Evolutionary conservation across 164 flowering plant genomes (phyloP).

Genomic region (Sextonia rubra): DNA sequence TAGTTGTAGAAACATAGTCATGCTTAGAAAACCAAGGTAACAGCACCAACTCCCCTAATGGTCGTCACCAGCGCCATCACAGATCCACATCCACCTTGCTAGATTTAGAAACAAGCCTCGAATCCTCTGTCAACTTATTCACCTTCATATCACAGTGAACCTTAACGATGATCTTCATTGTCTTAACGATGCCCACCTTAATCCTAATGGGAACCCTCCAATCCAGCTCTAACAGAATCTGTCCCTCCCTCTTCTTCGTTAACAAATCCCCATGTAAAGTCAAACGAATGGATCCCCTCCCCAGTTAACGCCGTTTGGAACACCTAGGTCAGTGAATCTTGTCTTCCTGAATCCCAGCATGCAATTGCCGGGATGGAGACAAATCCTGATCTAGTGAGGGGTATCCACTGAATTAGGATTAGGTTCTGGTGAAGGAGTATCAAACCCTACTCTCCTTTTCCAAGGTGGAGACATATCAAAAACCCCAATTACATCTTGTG

Average conservation of each 20-base stretch:
- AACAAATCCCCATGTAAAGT: constrained; percentile 16
- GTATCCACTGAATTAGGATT: too few species aligned
- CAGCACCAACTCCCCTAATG: neutral
- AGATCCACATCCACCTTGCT: constrained; percentile 26
- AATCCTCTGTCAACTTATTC: constrained; percentile 38
- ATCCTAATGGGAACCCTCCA: constrained; percentile 65
- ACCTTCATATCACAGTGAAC: too few species aligned
- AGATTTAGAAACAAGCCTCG: constrained; percentile 41
- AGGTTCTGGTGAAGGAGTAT: too few species aligned
- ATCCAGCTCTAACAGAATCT: constrained; percentile 48
- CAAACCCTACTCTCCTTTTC: too few species aligned
- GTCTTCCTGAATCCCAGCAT: too few species aligned
- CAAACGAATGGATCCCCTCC: constrained; percentile 29
- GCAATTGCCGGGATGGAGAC: too few species aligned
- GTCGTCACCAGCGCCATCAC: neutral
- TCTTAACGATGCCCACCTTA: constrained; percentile 59
- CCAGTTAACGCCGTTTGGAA: constrained; percentile 45
- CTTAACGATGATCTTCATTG: constrained; percentile 64
- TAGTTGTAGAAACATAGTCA: too few species aligned
- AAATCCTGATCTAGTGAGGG: too few species aligned
- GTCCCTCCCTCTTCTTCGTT: constrained; percentile 21
- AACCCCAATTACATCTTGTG: too few species aligned
- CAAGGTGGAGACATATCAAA: too few species aligned
- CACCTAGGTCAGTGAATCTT: too few species aligned
- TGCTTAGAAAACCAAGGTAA: neutral